Percentiles rank a stretch among this genome's conserved stretches.
phyloP scores from a whole-genome alignment of 257 asterid genomes.

The Solanum bukasovii region DNA sequence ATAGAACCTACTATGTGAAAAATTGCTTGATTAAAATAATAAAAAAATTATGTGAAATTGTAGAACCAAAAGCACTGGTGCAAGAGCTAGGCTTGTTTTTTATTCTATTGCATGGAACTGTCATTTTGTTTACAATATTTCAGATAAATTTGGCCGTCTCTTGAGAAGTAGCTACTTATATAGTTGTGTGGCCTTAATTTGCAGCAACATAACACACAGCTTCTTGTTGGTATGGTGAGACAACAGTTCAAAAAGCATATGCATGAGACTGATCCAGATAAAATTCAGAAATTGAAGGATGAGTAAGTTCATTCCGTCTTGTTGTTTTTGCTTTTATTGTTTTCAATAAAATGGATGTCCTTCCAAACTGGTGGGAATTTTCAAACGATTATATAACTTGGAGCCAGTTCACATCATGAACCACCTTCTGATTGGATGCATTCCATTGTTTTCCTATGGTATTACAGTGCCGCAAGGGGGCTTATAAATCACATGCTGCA shows the following conservation, averaged over 20 bases:
- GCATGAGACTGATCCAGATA: constrained; percentile 90
- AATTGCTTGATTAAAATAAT: neutral
- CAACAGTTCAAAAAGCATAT: constrained; percentile 73
- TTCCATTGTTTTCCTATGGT: neutral
- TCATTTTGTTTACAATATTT: neutral
- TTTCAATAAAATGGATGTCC: neutral
- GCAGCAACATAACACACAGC: constrained; percentile 78
- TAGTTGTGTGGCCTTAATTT: constrained; percentile 5
- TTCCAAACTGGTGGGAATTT: neutral
- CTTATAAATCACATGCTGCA: constrained; percentile 83
- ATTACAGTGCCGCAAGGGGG: constrained; percentile 87
- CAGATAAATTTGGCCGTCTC: neutral
- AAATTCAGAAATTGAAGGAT: constrained; percentile 74
- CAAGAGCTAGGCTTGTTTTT: neutral
- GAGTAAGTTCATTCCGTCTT: constrained; percentile 39
- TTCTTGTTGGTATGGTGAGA: constrained; percentile 66
- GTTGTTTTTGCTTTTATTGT: neutral
- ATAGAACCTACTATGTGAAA: neutral
- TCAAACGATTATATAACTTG: neutral
- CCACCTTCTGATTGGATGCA: neutral
- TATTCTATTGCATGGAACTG: neutral
- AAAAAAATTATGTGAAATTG: neutral
- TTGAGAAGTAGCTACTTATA: constrained; percentile 1
- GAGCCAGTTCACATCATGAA: neutral
- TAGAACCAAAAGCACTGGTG: neutral